Conservation (phyloP, 345 rosid genomes). For the Populus euphratica region DNA sequence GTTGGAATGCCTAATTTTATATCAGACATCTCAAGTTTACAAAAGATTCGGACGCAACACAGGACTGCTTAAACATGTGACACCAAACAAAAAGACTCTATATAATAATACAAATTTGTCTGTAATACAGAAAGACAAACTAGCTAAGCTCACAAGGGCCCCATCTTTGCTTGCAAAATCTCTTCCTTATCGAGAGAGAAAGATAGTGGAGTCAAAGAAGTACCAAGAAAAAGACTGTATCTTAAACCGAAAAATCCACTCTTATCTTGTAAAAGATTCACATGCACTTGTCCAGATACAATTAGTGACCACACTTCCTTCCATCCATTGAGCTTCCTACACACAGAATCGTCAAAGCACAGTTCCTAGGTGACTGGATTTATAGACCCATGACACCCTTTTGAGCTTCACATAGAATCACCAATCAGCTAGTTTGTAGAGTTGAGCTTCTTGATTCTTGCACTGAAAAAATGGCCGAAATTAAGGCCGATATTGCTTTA, state of each 20-base stretch:
- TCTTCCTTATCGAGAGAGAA: not conserved
- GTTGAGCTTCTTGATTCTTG: not conserved
- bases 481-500: slow-evolving; percentile 29
- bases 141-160: not conserved
- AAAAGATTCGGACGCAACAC: not conserved
- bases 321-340: not conserved
- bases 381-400: not conserved
- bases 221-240: not conserved
- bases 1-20: not conserved
- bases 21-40: not conserved
- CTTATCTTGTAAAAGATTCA: not conserved
- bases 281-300: not conserved
- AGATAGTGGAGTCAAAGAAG: not conserved
- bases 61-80: not conserved
- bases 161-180: not conserved
- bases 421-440: not conserved
- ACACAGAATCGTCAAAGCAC: not conserved
- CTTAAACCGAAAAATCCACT: not conserved
- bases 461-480: slow-evolving; percentile 45
- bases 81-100: not conserved
- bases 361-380: not conserved
- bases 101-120: not conserved
- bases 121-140: not conserved
- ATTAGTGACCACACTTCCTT: not conserved
- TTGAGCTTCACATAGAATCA: not conserved